Evolutionary conservation across 2,329 filamentous ascomycete species (phyloP).

Genomic region (Tolypocladium pustulatum): DNA sequence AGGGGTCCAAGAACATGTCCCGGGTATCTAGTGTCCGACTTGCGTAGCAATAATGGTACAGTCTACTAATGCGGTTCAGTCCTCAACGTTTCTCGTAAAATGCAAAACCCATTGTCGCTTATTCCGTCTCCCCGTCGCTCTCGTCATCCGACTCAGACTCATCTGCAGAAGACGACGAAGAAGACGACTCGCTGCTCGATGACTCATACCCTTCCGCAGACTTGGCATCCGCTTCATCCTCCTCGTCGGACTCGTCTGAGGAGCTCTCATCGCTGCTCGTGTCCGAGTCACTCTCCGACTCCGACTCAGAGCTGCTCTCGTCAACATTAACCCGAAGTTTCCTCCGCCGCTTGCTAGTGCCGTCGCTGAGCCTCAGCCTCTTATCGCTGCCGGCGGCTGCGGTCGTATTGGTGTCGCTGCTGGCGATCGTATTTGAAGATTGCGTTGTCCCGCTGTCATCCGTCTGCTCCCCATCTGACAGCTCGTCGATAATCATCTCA

Average conservation of each 20-base stretch:
- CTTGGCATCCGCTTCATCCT: slow-evolving; percentile 9
- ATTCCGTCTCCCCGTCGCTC: slow-evolving; percentile 3
- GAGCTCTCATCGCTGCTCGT: slow-evolving; percentile 26
- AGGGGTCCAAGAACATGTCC: slow-evolving; percentile 2
- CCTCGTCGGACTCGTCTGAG: slow-evolving; percentile 25
- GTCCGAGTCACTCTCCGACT: slow-evolving; percentile 14
- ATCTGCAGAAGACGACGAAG: slow-evolving; percentile 25
- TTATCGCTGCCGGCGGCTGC: slow-evolving; percentile 22
- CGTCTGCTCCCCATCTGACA: slow-evolving; percentile 38
- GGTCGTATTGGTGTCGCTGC: slow-evolving; percentile 15
- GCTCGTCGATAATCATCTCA: slow-evolving; percentile 44
- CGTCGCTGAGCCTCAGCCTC: slow-evolving; percentile 33
- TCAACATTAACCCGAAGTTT: slow-evolving; percentile 40
- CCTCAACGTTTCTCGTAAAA: background rate
- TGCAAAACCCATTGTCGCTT: slow-evolving; percentile 2
- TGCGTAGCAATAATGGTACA: slow-evolving; percentile 7
- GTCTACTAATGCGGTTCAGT: background rate
- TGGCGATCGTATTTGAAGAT: slow-evolving; percentile 18
- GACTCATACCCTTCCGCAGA: slow-evolving; percentile 16
- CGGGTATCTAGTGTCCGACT: slow-evolving; percentile 4
- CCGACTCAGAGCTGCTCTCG: slow-evolving; percentile 25
- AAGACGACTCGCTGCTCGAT: slow-evolving; percentile 32
- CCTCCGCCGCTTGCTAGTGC: slow-evolving; percentile 36
- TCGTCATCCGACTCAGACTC: slow-evolving; percentile 22
- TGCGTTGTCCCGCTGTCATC: slow-evolving; percentile 19